Conservation (phyloP, 2,329 filamentous ascomycete species). For the Rhexocercosporidium sp. region DNA sequence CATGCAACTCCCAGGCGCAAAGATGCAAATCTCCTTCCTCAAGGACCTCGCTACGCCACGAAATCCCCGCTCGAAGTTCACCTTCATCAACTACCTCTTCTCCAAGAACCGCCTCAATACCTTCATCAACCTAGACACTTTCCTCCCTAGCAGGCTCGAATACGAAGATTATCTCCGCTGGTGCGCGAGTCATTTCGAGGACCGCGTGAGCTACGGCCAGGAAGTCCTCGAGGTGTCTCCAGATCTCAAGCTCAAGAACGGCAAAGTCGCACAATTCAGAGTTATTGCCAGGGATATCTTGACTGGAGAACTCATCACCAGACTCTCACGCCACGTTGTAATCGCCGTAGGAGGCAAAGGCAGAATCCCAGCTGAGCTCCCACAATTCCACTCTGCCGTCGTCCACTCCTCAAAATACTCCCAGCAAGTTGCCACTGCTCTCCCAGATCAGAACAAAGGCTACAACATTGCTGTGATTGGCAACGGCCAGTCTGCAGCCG, state of each 20-base stretch:
- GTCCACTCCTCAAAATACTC: constrained; percentile 85
- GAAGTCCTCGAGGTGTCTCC: constrained; percentile 54
- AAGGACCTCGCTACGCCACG: constrained; percentile 93
- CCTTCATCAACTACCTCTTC: constrained; percentile 94
- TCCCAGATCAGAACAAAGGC: constrained; percentile 52
- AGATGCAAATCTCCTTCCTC: constrained; percentile 98
- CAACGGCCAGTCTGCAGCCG: constrained; percentile 88
- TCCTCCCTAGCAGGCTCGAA: constrained; percentile 83
- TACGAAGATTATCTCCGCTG: constrained; percentile 96
- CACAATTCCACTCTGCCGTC: constrained; percentile 75
- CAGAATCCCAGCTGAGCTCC: constrained; percentile 58
- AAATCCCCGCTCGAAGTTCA: constrained; percentile 88
- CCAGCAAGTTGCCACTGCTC: constrained; percentile 59
- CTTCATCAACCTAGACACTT: constrained; percentile 90
- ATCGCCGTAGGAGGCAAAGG: constrained; percentile 68
- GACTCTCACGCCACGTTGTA: constrained; percentile 57
- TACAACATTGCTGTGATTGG: constrained; percentile 77
- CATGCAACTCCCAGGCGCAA: constrained; percentile 90
- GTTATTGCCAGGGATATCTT: constrained; percentile 20
- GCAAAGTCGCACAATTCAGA: constrained; percentile 15
- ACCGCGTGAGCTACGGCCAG: constrained; percentile 71
- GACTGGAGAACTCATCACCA: constrained; percentile 47
- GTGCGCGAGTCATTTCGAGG: constrained; percentile 81
- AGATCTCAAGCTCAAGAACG: background rate
- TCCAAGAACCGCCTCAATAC: constrained; percentile 79